phyloP scores from a whole-genome alignment of 1,284 basidiomycete species.

The Malassezia japonica region DNA sequence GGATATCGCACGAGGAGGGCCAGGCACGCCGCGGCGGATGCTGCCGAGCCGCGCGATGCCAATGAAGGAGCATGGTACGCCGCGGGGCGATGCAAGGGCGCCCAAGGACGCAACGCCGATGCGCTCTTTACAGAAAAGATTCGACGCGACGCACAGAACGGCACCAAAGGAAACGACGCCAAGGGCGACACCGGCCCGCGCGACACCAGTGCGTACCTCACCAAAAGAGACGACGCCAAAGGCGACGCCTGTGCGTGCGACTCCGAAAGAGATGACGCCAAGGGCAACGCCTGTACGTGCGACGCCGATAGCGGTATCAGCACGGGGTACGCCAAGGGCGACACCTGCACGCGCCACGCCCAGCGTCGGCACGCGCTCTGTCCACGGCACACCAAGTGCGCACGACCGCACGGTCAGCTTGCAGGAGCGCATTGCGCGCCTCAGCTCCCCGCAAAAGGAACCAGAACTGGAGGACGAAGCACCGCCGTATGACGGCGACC shows the following conservation, averaged over 20 bases:
- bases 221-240: not conserved
- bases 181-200: not conserved
- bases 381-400: constrained; percentile 9
- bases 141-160: not conserved
- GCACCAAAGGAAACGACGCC: not conserved
- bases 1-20: not conserved
- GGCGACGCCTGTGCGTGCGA: not conserved
- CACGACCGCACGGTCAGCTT: constrained; percentile 15
- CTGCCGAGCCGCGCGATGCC: not conserved
- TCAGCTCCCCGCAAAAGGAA: constrained; percentile 8
- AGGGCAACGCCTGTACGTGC: not conserved
- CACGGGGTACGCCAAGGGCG: not conserved
- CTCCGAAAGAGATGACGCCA: not conserved
- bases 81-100: too few relatives aligned
- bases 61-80: too few relatives aligned
- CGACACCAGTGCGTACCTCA: not conserved
- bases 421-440: constrained; percentile 2
- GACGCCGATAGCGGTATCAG: not conserved
- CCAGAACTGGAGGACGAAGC: not conserved
- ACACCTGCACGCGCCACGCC: not conserved
- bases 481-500: not conserved
- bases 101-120: too few relatives aligned
- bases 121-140: too few relatives aligned
- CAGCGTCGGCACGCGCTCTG: too few relatives aligned
- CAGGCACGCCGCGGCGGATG: not conserved